Evolutionary conservation across 1,284 basidiomycete genomes (phyloP), one percentile per base, ranked within the genome.

Genomic region (Mycosarcoma maydis): DNA sequence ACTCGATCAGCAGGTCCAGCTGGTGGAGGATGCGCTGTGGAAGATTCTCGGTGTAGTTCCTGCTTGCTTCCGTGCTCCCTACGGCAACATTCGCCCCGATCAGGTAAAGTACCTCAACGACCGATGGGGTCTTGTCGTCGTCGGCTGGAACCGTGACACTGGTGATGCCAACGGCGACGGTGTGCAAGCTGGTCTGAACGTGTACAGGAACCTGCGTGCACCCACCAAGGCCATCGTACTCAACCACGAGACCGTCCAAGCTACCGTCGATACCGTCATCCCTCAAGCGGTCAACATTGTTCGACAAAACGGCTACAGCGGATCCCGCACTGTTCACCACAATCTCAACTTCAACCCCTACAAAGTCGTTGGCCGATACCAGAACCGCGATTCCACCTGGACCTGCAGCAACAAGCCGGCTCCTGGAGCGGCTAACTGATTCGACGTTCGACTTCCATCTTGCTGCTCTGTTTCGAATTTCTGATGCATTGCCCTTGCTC

Each of bases 21-120:
- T 71, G 14, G 59, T 77, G 16, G 75, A 77, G 22, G 72, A 73
- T 27, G 75, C 75, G 4, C 59, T 77, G 10, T 74, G 56, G 52
- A 76, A 72, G 65, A 75, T 74, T n/a, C 34, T 76, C 22, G 75
- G 75, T 26, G 68, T 53, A 30, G 73, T 77, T 1, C 75, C 75
- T 13, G 52, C 72, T 4, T 73, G 68, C 48, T 38, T 77, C 29
- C 73, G 76, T 13, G 72, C 70, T 11, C 76, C 76, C 3, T 78
- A 73, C 37, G 76, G 76, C 26, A 42, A 43, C 19, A 62, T 72
- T 27, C 50, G 57, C 24, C 33, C 44, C 19, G 68, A 59, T 24
- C 68, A 72, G 38, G 54, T 74, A 6, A 33, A 41, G 19, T 69
- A 72, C 66, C 64, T 78, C 22, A 73, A 76, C 50, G 47, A 75